Evolutionary conservation across 1,284 basidiomycete genomes (phyloP).

Genomic region (Coniferiporia weirii): DNA sequence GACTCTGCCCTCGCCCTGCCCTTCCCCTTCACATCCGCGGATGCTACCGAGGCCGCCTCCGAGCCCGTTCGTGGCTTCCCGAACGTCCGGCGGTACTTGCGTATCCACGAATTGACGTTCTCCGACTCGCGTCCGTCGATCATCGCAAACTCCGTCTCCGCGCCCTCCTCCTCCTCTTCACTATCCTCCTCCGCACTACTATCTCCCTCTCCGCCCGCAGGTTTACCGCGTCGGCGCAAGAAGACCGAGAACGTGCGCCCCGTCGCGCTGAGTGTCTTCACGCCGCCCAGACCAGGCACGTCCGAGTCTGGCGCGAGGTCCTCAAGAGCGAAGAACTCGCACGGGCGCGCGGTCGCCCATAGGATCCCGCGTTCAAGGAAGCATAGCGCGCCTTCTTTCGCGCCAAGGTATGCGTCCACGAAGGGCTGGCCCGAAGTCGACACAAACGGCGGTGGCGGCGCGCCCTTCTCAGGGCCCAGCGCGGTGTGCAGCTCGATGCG

Average conservation of each 20-base stretch:
- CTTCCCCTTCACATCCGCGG: conserved; percentile 13
- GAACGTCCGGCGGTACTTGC: conserved; percentile 51
- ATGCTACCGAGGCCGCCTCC: neutral
- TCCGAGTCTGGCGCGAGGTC: conserved; percentile 42
- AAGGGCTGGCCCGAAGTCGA: conserved; percentile 43
- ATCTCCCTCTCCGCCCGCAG: conserved; percentile 7
- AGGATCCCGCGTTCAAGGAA: conserved; percentile 62
- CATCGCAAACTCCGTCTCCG: conserved; percentile 65
- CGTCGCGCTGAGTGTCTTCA: conserved; percentile 57
- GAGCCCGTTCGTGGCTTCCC: conserved; percentile 33
- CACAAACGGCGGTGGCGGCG: conserved; percentile 23
- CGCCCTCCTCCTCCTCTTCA: conserved; percentile 33
- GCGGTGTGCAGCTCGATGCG: conserved; percentile 6
- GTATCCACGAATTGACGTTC: conserved; percentile 59
- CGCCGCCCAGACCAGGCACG: conserved; percentile 38
- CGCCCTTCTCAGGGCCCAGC: neutral
- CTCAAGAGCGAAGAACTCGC: conserved; percentile 67
- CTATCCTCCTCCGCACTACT: conserved; percentile 27
- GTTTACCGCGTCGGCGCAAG: conserved; percentile 36
- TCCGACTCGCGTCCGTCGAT: conserved; percentile 66
- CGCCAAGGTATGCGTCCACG: conserved; percentile 61
- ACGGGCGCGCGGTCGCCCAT: conserved; percentile 68
- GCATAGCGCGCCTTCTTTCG: conserved; percentile 67
- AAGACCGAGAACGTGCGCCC: conserved; percentile 63
- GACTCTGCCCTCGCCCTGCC: conserved; percentile 15